phyloP scores from a whole-genome alignment of 441 rosid species.

The Brassica balearica region DNA sequence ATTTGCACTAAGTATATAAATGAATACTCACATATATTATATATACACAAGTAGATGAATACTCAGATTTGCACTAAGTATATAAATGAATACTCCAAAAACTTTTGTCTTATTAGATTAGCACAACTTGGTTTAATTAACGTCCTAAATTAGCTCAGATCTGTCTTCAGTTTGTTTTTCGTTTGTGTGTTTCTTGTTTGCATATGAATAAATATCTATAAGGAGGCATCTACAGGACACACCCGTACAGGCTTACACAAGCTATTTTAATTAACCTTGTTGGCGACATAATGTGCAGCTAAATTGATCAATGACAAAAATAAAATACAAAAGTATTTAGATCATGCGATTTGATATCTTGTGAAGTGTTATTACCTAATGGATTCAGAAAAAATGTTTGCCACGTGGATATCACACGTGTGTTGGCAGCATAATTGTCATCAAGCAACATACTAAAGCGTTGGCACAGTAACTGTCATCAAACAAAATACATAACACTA shows the following conservation, averaged over 20 bases:
- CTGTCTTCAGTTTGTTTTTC: background rate
- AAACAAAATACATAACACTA: background rate
- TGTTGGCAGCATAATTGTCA: conserved; percentile 20
- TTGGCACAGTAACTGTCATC: conserved; percentile 16
- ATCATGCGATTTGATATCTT: background rate
- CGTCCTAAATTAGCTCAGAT: conserved; percentile 17
- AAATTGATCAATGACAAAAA: background rate
- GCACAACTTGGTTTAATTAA: conserved; percentile 17
- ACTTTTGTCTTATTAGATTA: conserved; percentile 12
- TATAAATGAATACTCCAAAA: conserved; percentile 9
- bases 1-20: too few species aligned
- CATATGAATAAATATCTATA: conserved; percentile 20
- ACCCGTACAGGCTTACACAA: too few species aligned
- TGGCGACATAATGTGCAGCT: conserved; percentile 31
- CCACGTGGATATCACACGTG: conserved; percentile 36
- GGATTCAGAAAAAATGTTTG: conserved; percentile 17
- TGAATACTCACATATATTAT: background rate
- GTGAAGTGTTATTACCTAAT: conserved; percentile 17
- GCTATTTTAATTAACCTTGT: background rate
- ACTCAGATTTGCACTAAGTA: background rate
- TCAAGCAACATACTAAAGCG: conserved; percentile 11
- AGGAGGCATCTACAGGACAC: too few species aligned
- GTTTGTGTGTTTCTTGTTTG: conserved; percentile 14
- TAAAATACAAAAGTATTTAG: conserved; percentile 1
- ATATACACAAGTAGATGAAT: background rate